These are phyloP conservation scores for Phytophthora tentaculata DNA, from an alignment of 352 stramenopile genomes.

Conservation along the genomic window DNA sequence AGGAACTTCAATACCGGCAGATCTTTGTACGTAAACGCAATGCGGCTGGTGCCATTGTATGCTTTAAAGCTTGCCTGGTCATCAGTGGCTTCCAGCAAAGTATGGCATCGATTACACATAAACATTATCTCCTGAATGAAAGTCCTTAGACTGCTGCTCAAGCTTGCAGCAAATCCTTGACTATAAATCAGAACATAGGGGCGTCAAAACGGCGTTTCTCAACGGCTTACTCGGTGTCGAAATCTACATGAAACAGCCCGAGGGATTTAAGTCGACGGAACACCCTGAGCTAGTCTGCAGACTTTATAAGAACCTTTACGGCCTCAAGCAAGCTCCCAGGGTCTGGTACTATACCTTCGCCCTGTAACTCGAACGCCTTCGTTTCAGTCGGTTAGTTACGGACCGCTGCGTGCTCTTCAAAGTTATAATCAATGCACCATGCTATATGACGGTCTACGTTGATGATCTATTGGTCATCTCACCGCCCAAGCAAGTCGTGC, in stretches of 20 bases:
- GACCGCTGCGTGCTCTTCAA: background rate
- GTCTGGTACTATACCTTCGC: background rate
- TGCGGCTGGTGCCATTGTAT: background rate
- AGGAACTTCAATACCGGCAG: constrained; percentile 3
- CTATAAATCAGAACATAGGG: constrained; percentile 13
- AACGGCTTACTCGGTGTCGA: background rate
- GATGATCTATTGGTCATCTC: background rate
- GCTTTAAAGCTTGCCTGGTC: background rate
- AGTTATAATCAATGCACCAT: background rate
- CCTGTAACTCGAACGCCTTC: background rate
- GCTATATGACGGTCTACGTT: background rate
- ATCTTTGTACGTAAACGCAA: background rate
- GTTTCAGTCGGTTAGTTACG: background rate
- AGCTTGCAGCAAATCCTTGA: constrained; percentile 9
- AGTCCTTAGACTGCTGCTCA: constrained; percentile 14
- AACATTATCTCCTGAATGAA: constrained; percentile 13
- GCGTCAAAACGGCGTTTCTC: background rate
- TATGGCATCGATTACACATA: constrained; percentile 6
- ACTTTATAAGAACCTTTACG: background rate
- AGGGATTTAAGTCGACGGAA: background rate
- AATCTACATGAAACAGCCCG: background rate
- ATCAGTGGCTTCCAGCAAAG: background rate
- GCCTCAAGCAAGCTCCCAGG: background rate
- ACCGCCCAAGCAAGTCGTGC: background rate
- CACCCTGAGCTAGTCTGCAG: background rate